Evolutionary conservation across 305 asterid species (phyloP).

Genomic region (Fraxinus xanthoxyloides): DNA sequence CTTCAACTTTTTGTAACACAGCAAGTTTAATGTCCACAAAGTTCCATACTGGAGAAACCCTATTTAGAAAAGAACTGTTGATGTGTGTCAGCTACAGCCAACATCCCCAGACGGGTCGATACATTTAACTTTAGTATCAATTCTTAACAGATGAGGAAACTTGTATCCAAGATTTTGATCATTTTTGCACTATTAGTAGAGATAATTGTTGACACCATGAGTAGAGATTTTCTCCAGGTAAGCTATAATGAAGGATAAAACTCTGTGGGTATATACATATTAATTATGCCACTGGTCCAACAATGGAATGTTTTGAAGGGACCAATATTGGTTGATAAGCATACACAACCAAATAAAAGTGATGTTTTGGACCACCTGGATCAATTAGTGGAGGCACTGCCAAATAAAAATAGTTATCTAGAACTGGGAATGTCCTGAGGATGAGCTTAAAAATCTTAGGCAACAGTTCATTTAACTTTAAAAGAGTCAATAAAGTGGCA

Average conservation of each 20-base stretch:
- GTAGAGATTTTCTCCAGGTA: not conserved
- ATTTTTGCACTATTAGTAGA: not conserved
- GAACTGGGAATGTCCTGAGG: not conserved
- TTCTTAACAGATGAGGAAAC: not conserved
- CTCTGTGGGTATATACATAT: not conserved
- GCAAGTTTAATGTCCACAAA: not conserved
- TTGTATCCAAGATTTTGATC: not conserved
- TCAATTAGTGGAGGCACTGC: not conserved
- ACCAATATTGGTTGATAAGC: not conserved
- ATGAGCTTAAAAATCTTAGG: not conserved
- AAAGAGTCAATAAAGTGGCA: not conserved
- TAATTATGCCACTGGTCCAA: not conserved
- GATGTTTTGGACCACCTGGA: conserved; percentile 4
- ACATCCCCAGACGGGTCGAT: not conserved
- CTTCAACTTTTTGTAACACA: not conserved
- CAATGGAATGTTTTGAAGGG: not conserved
- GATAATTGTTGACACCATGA: not conserved
- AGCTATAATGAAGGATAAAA: not conserved
- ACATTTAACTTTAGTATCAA: not conserved
- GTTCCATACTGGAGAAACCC: not conserved
- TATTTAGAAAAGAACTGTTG: not conserved
- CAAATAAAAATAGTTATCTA: not conserved
- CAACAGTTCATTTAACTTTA: not conserved
- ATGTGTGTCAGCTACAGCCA: not conserved
- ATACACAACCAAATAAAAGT: not conserved